phyloP scores from a whole-genome alignment of 495 filamentous ascomycete genomes.

The Letharia columbiana region DNA sequence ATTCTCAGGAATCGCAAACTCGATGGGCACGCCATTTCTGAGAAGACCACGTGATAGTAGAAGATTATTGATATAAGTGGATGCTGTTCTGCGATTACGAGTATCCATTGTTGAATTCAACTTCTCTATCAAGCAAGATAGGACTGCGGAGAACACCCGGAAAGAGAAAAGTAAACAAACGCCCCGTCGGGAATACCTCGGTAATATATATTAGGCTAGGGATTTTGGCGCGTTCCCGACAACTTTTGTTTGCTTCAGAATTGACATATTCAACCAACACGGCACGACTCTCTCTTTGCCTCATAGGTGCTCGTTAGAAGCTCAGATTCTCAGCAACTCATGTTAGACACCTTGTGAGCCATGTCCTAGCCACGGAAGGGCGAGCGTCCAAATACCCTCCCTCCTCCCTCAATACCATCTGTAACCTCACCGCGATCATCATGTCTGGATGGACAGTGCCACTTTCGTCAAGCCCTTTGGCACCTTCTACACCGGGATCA shows the following conservation, averaged over 20 bases:
- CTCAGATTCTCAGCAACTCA: background rate
- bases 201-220: background rate
- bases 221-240: constrained; percentile 7
- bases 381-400: background rate
- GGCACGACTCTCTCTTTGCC: background rate
- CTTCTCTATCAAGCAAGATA: background rate
- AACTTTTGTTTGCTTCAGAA: constrained; percentile 3
- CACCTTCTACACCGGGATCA: constrained; percentile 24
- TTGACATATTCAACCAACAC: background rate
- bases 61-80: constrained; percentile 93
- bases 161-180: constrained; percentile 13
- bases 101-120: constrained; percentile 51
- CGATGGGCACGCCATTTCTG: constrained; percentile 72
- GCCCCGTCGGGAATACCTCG: background rate
- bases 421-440: background rate
- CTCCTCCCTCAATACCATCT: background rate
- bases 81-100: constrained; percentile 76
- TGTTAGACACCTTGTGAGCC: background rate
- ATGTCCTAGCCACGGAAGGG: background rate
- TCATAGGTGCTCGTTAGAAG: background rate
- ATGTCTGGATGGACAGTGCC: constrained; percentile 23
- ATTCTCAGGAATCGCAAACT: constrained; percentile 70
- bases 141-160: background rate
- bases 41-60: constrained; percentile 82
- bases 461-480: constrained; percentile 22